Base-by-base conservation (phyloP, 768 basidiomycete species). In the Tricholoma bakamatsutake region DNA sequence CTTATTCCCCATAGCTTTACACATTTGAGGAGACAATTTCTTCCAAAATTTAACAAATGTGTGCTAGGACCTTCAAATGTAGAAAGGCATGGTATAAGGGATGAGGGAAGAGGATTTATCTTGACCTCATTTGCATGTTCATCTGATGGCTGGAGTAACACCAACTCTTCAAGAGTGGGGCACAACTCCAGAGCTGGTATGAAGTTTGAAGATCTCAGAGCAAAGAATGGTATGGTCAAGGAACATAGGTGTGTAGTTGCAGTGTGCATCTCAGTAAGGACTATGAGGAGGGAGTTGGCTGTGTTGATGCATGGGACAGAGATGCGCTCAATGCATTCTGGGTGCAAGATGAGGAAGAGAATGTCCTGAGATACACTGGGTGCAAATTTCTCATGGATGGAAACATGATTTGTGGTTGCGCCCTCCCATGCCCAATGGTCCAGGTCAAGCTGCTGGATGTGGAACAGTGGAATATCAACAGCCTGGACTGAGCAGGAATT, bases 401-500 rank as follows among this genome's bases (percentile, higher is more conserved):
- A 71, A 13, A 69, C 67, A 46, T 69, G 67, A 34, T 71, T 68
- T 4, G 72, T 70, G 47, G 63, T 53, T 17, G 62, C 60, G 7
- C 70, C 72, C 52, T 70, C 66, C 72, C 72, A 73, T 30, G 70
- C 69, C 70, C 70, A 73, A 28, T 73, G 70, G 53, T 73, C 72
- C 18, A 73, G 55, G 55, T 71, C 69, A 12, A 73, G 64, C 37
- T 67, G 62, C 9, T 42, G 47, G 46, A 73, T 53, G 11, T 46
- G 50, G 13, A 68, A 59, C 2, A 60, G 58, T 3, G 56, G 48
- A 11, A 42, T 24, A 12, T 53, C 31, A 1, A 50, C 35, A 17
- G 55, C 57, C 0, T 59, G 59, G 21, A 71, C 58, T 3, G 64
- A 56, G 17, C 66, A 70, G 8, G 70, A 70, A 35, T 73, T 71